Base-by-base conservation (phyloP, 768 basidiomycete species). In the Mycena kentingensis region DNA sequence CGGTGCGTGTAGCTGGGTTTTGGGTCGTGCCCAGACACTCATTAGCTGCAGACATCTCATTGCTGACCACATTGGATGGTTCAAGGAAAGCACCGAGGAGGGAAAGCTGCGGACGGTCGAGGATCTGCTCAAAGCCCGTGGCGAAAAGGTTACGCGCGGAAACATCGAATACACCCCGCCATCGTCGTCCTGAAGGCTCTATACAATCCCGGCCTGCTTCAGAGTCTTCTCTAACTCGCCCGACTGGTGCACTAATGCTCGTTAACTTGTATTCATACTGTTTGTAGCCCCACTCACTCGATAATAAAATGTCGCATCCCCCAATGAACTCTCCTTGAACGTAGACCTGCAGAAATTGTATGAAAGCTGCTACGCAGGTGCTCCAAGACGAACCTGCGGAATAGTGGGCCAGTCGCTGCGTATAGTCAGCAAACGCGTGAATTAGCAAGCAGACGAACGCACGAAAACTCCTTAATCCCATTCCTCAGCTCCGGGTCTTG, bases 381-480 rank as follows among this genome's bases (percentile, higher is more conserved):
- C 31, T 8, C 10, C 10, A 32, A 16, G 10, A 16, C 31, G 31
- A 8, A 32, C 31, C 25, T 42, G 97, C 12, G 96, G 96, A 59
- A 99, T 86, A 19, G 96, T 98, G 13, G 96, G 96, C 96, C 96
- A 99, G 59, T 97, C 91, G 21, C 95, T 98, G 62, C 15, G 52
- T 28, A 35, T 51, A n/a, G 26, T 37, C 25, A 26, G 39, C 4
- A 27, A 46, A 18, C 39, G 11, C 19, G 35, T 38, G 21, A 15
- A 37, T 48, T 13, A 18, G 37, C 28, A 39, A 19, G 10, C 10
- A 38, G 24, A 38, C 27, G 3, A 16, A 84, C 93, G 65, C 61
- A 98, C 95, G 93, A 95, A 68, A 92, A 98, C 69, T 98, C 94
- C 72, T 99, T 98, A 67, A 98, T 96, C 3, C 84, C 82, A 61